Evolutionary conservation across 768 basidiomycete species (phyloP), one percentile per base, ranked within the genome.

Genomic region (Hirschioporus abietinus): DNA sequence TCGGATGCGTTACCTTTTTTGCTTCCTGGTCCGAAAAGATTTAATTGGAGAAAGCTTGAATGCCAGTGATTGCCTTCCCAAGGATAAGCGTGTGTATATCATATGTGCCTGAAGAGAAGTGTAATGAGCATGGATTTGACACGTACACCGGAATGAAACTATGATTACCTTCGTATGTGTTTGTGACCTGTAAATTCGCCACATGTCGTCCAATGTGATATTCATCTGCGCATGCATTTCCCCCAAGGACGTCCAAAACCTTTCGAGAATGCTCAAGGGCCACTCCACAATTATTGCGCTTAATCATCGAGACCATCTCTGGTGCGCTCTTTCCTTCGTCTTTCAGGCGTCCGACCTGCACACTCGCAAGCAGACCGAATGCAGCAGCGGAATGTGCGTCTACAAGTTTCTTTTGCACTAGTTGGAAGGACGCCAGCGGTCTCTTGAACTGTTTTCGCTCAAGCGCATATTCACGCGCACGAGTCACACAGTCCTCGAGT

Each of bases 321-420:
- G 96, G 89, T 1, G 91, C 86, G 24, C 86, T 70, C 70, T 78
- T 82, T 65, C 89, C 85, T 68, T 79, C 73, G 65, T 98, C 96
- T 80, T 97, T 97, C 69, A 98, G 80, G 34, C 95, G 83, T 1
- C 96, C 96, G 25, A 80, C 79, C 71, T 75, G 70, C n/a, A 67
- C 42, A 42, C 35, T 63, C n/a, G 64, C 71, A 58, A 86, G 82
- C 26, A 93, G 79, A 7, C 95, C 93, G 15, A 96, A 80, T 0
- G 90, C 86, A 9, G 88, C 85, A 72, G 97, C 94, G 1, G 89
- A 92, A 69, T 95, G 90, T 15, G 96, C 95, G 70, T 98, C 95
- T 2, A 91, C 95, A 18, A 99, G 84, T 78, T 99, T 99, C 86
- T 96, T 96, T 76, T 98, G 96, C 20, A 98, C 84, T n/a, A 99